Evolutionary conservation across 2,329 filamentous ascomycete genomes (phyloP).

Genomic region (Bertia moriformis): DNA sequence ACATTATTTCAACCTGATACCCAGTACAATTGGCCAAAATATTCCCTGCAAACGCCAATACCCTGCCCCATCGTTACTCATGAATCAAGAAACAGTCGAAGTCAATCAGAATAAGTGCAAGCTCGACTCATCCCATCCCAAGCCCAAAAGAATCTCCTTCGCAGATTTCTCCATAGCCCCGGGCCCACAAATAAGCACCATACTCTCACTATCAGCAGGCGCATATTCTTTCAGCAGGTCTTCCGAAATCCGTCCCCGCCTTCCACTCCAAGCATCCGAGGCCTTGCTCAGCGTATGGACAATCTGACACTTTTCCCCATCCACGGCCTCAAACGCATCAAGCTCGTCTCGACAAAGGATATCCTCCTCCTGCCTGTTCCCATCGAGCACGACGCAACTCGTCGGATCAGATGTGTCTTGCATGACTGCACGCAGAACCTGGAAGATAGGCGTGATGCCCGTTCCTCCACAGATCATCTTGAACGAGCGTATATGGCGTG

Average conservation of each 20-base stretch:
- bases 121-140: slow-evolving; percentile 62
- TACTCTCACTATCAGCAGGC: slow-evolving; percentile 28
- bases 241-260: slow-evolving; percentile 50
- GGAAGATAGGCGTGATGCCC: slow-evolving; percentile 86
- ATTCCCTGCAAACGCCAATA: too few species aligned
- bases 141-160: slow-evolving; percentile 34
- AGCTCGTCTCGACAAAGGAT: slow-evolving; percentile 69
- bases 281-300: slow-evolving; percentile 57
- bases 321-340: slow-evolving; percentile 40
- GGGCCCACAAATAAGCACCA: slow-evolving; percentile 73
- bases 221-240: slow-evolving; percentile 47
- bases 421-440: slow-evolving; percentile 64
- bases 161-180: slow-evolving; percentile 57
- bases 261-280: slow-evolving; percentile 49
- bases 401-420: slow-evolving; percentile 49
- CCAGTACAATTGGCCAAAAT: background rate
- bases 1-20: background rate
- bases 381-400: slow-evolving; percentile 59
- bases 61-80: background rate
- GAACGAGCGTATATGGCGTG: slow-evolving; percentile 48
- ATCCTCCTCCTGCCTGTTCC: slow-evolving; percentile 64
- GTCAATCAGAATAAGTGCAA: slow-evolving; percentile 56
- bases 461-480: slow-evolving; percentile 79
- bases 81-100: background rate
- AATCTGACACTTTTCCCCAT: slow-evolving; percentile 43